Conservation (phyloP, 2,329 filamentous ascomycete species). For the Fusarium nurragi region DNA sequence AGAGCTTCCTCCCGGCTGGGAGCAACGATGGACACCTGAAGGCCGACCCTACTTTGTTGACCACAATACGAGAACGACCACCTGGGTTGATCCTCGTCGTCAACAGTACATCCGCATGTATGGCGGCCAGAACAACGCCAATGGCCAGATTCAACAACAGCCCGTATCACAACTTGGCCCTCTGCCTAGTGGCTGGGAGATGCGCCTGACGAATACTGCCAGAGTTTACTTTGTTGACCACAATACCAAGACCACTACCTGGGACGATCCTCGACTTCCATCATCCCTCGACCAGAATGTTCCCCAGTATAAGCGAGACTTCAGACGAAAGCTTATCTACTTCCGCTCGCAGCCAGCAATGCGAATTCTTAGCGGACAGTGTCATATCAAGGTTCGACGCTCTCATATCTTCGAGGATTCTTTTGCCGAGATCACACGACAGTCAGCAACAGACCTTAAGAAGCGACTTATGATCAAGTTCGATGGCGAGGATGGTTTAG, state of each 20-base stretch:
- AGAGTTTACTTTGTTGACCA: constrained; percentile 99
- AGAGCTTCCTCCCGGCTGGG: constrained; percentile 95
- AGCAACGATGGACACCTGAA: constrained; percentile 94
- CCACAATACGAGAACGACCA: constrained; percentile 97
- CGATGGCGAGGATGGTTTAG: constrained; percentile 95
- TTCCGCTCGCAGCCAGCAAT: constrained; percentile 98
- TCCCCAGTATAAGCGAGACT: constrained; percentile 99
- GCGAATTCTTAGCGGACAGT: constrained; percentile 94
- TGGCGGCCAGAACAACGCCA: constrained; percentile 82
- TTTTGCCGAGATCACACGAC: constrained; percentile 97
- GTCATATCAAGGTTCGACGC: constrained; percentile 96
- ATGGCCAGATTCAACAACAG: constrained; percentile 93
- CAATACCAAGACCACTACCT: constrained; percentile 99
- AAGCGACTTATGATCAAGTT: constrained; percentile 99
- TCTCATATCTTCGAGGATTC: constrained; percentile 99
- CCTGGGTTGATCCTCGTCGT: constrained; percentile 96
- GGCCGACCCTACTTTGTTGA: constrained; percentile 97
- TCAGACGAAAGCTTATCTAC: constrained; percentile 97
- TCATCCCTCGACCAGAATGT: constrained; percentile 98
- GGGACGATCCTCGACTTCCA: constrained; percentile 95
- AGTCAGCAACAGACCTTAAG: constrained; percentile 95
- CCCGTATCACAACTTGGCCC: constrained; percentile 96
- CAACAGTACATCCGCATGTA: constrained; percentile 99
- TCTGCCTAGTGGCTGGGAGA: constrained; percentile 97
- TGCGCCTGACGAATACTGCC: constrained; percentile 98